Conservation (phyloP, 257 asterid species). For the Henckelia pumila region DNA sequence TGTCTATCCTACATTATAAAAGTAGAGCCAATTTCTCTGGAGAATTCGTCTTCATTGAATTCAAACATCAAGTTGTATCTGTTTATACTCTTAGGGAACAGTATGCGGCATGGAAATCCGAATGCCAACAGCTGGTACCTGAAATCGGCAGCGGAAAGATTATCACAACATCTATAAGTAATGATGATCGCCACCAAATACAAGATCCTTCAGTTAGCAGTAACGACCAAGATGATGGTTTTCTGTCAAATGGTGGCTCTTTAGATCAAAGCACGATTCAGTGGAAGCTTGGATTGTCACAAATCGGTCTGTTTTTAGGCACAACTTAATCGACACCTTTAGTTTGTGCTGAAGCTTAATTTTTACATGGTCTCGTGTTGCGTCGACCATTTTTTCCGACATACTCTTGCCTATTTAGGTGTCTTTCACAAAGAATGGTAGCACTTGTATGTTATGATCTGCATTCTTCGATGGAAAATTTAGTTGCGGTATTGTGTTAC, state of each 20-base stretch:
- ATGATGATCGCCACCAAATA: conserved; percentile 59
- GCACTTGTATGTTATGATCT: background rate
- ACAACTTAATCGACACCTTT: conserved; percentile 20
- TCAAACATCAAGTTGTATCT: background rate
- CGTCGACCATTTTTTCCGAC: background rate
- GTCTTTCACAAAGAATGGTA: background rate
- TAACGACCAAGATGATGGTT: conserved; percentile 23
- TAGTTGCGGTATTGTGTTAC: background rate
- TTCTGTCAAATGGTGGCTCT: conserved; percentile 31
- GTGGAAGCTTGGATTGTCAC: conserved; percentile 77
- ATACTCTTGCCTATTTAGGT: conserved; percentile 11
- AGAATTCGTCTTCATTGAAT: background rate
- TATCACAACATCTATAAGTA: conserved; percentile 57
- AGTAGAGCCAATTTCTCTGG: background rate
- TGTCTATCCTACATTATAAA: background rate
- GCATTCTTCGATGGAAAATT: background rate
- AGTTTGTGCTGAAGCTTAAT: conserved; percentile 1
- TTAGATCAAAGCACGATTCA: conserved; percentile 55
- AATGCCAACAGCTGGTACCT: conserved; percentile 72
- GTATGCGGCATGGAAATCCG: conserved; percentile 73
- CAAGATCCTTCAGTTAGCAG: conserved; percentile 34
- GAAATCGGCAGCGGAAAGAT: conserved; percentile 77
- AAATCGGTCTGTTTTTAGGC: conserved; percentile 66
- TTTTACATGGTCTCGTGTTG: background rate
- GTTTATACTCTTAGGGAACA: conserved; percentile 54